Conservation (phyloP, 2,329 filamentous ascomycete species). For the Trichoderma endophyticum region DNA sequence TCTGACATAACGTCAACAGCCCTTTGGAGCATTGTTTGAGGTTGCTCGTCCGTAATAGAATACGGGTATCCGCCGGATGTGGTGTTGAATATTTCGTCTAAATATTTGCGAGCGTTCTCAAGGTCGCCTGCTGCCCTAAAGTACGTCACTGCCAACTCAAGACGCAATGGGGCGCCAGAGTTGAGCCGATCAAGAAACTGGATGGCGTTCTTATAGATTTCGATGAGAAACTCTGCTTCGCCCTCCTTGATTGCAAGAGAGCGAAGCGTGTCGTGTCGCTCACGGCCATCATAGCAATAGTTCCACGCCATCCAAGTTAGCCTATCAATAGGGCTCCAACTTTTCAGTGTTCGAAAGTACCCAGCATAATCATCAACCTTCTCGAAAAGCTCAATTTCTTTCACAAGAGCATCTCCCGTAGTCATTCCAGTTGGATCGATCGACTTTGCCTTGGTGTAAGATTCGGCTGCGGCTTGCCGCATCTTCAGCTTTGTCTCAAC, state of each 20-base stretch:
- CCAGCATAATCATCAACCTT: slow-evolving; percentile 16
- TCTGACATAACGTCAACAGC: slow-evolving; percentile 23
- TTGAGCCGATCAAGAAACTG: slow-evolving; percentile 28
- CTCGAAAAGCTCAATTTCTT: slow-evolving; percentile 23
- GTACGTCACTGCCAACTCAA: slow-evolving; percentile 23
- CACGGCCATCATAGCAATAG: slow-evolving; percentile 10
- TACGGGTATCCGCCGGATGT: slow-evolving; percentile 24
- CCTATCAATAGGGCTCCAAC: slow-evolving; percentile 27
- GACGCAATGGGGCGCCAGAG: slow-evolving; percentile 24
- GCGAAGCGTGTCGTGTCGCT: slow-evolving; percentile 18
- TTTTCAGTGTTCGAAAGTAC: slow-evolving; percentile 24
- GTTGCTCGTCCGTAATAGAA: slow-evolving; percentile 22
- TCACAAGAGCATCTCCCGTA: slow-evolving; percentile 21
- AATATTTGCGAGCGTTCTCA: slow-evolving; percentile 12
- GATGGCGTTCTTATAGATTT: slow-evolving; percentile 26
- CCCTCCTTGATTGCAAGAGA: slow-evolving; percentile 21
- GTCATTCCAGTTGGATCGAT: slow-evolving; percentile 25
- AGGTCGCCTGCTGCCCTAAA: slow-evolving; percentile 22
- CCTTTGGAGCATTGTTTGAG: slow-evolving; percentile 18
- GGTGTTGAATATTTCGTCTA: slow-evolving; percentile 27
- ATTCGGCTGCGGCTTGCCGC: slow-evolving; percentile 18
- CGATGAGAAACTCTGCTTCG: slow-evolving; percentile 25
- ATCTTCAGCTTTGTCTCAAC: slow-evolving; percentile 20
- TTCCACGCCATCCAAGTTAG: slow-evolving; percentile 28
- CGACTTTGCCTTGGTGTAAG: slow-evolving; percentile 20